A percentile compares a stretch with the other conserved stretches of the same genome.
Conservation (phyloP, 2,329 filamentous ascomycete genomes). For the Graphiopsis chlorocephala region DNA sequence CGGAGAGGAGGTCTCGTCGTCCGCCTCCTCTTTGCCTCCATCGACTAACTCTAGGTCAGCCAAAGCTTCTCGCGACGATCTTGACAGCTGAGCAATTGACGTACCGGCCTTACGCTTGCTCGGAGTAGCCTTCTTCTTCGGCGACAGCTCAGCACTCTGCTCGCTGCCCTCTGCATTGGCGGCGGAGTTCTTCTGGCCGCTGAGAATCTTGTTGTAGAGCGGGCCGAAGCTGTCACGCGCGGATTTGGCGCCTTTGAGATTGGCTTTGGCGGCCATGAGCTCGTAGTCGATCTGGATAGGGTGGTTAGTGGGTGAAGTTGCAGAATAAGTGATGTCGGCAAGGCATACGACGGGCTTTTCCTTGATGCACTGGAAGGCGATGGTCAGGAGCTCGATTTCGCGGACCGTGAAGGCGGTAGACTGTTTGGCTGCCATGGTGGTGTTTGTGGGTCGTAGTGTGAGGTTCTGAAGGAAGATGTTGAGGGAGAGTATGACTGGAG, state of each 20-base stretch:
- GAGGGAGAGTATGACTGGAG: neutral
- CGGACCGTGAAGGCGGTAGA: neutral
- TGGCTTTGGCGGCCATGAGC: neutral
- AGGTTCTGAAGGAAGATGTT: neutral
- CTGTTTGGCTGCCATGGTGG: neutral
- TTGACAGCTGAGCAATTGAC: neutral
- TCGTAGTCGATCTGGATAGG: conserved; percentile 14
- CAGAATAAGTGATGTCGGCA: neutral
- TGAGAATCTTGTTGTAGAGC: conserved; percentile 9
- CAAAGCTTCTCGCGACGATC: neutral
- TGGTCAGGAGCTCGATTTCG: neutral
- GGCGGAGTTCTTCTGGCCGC: neutral
- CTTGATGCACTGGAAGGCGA: conserved; percentile 9
- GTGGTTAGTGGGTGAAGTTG: neutral
- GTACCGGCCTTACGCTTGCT: neutral
- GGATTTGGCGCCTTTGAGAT: conserved; percentile 13
- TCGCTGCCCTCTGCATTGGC: neutral
- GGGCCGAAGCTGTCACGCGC: conserved; percentile 8
- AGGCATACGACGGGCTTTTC: neutral
- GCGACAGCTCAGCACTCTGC: neutral
- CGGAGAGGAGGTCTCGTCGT: neutral
- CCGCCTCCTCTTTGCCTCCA: neutral
- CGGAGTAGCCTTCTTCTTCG: neutral
- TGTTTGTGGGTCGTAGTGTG: neutral
- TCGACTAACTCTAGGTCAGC: neutral